phyloP scores from a whole-genome alignment of 1,139 yeast genomes.

The Candida sojae region DNA sequence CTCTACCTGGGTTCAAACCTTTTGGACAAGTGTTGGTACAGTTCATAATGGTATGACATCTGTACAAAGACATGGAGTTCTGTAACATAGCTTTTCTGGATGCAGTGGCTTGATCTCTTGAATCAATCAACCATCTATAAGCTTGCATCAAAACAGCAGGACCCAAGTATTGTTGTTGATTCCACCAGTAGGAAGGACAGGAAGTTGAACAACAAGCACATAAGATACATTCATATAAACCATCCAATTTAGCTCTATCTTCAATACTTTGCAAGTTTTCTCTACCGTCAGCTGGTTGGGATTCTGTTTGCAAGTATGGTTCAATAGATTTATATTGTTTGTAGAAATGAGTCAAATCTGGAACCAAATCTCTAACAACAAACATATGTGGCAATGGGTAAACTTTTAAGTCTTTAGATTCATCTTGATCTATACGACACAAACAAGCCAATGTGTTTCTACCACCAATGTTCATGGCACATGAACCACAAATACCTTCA shows the following conservation, averaged over 20 bases:
- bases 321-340: constrained; percentile 98
- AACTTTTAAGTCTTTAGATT: constrained; percentile 74
- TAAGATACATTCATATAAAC: constrained; percentile 94
- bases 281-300: constrained; percentile 83
- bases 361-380: constrained; percentile 95
- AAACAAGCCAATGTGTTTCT: constrained; percentile 95
- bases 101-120: constrained; percentile 88
- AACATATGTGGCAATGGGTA: constrained; percentile 99
- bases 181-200: constrained; percentile 99
- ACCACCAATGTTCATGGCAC: constrained; percentile 99
- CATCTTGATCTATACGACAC: constrained; percentile 86
- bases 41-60: constrained; percentile 99
- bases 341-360: constrained; percentile 96
- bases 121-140: constrained; percentile 97
- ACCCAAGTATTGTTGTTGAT: constrained; percentile 97
- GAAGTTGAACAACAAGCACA: constrained; percentile 99
- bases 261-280: constrained; percentile 90
- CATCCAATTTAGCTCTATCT: constrained; percentile 96
- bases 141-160: constrained; percentile 99
- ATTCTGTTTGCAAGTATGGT: constrained; percentile 89
- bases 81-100: constrained; percentile 87
- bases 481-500: constrained; percentile 99
- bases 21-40: constrained; percentile 98
- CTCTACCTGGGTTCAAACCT: constrained; percentile 97
- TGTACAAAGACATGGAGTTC: constrained; percentile 95